phyloP scores from a whole-genome alignment of 495 filamentous ascomycete genomes.

The Penicillium macrosclerotiorum region DNA sequence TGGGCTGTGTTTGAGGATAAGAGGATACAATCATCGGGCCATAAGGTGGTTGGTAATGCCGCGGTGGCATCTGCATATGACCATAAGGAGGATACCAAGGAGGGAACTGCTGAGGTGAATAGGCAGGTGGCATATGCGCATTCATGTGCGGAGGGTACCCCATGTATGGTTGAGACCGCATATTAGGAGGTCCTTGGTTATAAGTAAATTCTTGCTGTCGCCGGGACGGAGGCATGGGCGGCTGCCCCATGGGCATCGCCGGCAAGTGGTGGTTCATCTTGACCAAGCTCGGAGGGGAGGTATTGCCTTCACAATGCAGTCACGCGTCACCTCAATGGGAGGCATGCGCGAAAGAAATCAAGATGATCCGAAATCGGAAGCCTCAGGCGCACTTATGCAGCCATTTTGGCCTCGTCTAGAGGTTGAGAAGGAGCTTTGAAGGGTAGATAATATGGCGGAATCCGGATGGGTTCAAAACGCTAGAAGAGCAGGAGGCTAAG shows the following conservation, averaged over 20 bases:
- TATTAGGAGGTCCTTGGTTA: constrained; percentile 41
- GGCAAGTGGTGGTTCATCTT: constrained; percentile 58
- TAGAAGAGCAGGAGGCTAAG: constrained; percentile 11
- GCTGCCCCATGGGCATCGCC: constrained; percentile 54
- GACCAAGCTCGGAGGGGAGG: constrained; percentile 34
- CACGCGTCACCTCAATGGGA: constrained; percentile 46
- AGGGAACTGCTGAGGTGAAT: constrained; percentile 43
- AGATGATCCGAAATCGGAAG: constrained; percentile 21
- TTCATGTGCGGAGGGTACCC: constrained; percentile 46
- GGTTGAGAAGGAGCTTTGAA: constrained; percentile 8
- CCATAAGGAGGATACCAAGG: constrained; percentile 48
- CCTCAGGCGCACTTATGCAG: constrained; percentile 31
- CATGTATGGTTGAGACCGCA: constrained; percentile 48
- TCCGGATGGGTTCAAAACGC: constrained; percentile 4
- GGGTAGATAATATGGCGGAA: constrained; percentile 6
- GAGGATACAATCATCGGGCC: constrained; percentile 50
- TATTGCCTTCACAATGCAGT: constrained; percentile 39
- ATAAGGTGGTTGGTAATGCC: constrained; percentile 41
- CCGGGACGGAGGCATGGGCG: constrained; percentile 48
- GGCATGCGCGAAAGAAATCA: constrained; percentile 39
- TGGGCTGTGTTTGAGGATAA: constrained; percentile 45
- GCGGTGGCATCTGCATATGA: constrained; percentile 46
- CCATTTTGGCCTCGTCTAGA: constrained; percentile 34
- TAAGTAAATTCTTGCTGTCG: constrained; percentile 51
- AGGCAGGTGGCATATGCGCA: constrained; percentile 42